Conservation (phyloP, 495 filamentous ascomycete species). For the Lophiotrema nucula region DNA sequence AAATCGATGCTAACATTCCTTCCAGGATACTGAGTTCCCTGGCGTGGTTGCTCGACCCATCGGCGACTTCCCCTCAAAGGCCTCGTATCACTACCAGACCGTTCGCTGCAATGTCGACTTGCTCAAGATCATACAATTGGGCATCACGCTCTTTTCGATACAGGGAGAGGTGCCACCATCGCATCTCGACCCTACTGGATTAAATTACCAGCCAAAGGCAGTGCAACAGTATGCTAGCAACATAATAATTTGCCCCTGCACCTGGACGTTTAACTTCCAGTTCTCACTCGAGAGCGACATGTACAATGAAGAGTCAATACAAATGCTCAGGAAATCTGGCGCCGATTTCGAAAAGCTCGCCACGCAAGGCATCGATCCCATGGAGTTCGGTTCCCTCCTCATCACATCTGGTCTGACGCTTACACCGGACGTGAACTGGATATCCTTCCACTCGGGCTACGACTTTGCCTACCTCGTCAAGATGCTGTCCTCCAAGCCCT, state of each 20-base stretch:
- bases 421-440: conserved; percentile 84
- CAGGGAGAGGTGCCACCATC: conserved; percentile 81
- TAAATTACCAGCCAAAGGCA: conserved; percentile 41
- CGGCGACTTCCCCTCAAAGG: conserved; percentile 87
- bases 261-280: conserved; percentile 99
- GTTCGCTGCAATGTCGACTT: conserved; percentile 96
- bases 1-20: too few relatives aligned
- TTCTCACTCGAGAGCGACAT: conserved; percentile 93
- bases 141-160: conserved; percentile 84
- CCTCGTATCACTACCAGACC: conserved; percentile 97
- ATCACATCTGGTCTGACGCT: conserved; percentile 91
- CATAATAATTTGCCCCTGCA: conserved; percentile 71
- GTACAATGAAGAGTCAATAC: conserved; percentile 91
- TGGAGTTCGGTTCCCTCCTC: conserved; percentile 81
- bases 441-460: conserved; percentile 98
- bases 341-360: conserved; percentile 83
- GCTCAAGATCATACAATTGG: conserved; percentile 93
- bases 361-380: conserved; percentile 85
- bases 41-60: conserved; percentile 94
- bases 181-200: conserved; percentile 54
- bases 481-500: conserved; percentile 71
- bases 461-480: conserved; percentile 98
- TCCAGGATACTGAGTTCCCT: conserved; percentile 93
- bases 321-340: conserved; percentile 79
- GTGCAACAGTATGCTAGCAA: conserved; percentile 48